phyloP scores from a whole-genome alignment of 805 yeast genomes.

The Saturnispora mendoncae region DNA sequence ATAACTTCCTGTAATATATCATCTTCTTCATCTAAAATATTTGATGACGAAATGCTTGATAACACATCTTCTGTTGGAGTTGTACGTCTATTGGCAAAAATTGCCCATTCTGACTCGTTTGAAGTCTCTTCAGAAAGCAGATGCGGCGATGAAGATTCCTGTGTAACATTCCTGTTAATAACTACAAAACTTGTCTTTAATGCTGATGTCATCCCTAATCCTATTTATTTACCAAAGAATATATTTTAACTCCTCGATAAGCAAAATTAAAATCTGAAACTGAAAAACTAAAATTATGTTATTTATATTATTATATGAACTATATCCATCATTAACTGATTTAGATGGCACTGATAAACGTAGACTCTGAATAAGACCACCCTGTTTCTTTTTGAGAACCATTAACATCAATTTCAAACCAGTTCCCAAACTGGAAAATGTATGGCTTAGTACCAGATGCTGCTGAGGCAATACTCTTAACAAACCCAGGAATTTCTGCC shows the following conservation, averaged over 20 bases:
- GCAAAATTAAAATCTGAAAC: not conserved
- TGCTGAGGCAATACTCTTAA: conserved; percentile 86
- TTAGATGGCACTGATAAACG: conserved; percentile 48
- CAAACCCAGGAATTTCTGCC: conserved; percentile 93
- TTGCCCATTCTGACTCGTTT: conserved; percentile 7
- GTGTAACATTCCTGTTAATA: no score
- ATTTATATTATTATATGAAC: not conserved
- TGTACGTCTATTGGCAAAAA: not conserved
- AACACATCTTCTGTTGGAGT: conserved; percentile 1
- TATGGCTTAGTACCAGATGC: conserved; percentile 96
- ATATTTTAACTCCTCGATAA: no score
- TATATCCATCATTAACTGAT: conserved; percentile 9
- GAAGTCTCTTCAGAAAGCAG: not conserved
- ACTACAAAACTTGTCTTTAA: no score
- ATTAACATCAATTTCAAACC: conserved; percentile 33
- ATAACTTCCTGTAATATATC: conserved; percentile 1
- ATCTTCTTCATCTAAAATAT: not conserved
- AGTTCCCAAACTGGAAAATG: conserved; percentile 83
- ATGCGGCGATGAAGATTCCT: not conserved
- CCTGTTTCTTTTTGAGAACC: conserved; percentile 50
- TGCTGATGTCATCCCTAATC: not conserved
- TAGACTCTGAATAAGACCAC: conserved; percentile 66
- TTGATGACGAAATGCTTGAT: not conserved
- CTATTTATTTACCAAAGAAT: no score
- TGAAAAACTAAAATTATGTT: not conserved